phyloP scores from a whole-genome alignment of 2,329 filamentous ascomycete species.

The Neofusicoccum sp. region DNA sequence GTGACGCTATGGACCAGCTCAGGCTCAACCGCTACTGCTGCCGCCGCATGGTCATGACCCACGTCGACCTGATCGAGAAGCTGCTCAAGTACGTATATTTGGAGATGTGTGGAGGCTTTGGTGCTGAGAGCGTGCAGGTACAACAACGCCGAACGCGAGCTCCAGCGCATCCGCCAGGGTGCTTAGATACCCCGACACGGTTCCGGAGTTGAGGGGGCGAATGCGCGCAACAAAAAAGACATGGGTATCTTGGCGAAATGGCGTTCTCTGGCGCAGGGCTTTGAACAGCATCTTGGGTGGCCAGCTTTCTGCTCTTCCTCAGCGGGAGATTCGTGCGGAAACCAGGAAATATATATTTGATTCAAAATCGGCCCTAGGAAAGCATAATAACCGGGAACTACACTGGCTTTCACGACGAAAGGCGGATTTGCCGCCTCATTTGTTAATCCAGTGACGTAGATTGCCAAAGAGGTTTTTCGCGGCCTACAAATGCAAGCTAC shows the following conservation, averaged over 20 bases:
- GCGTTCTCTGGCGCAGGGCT: not conserved
- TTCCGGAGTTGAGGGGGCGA: not conserved
- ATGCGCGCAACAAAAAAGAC: not conserved
- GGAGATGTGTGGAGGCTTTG: not conserved
- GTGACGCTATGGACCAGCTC: slow-evolving; percentile 93
- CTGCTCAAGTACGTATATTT: slow-evolving; percentile 58
- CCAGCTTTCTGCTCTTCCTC: not conserved
- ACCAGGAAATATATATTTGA: too few species aligned
- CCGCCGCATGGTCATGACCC: slow-evolving; percentile 98
- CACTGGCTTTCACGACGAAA: too few species aligned
- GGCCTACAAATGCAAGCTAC: too few species aligned
- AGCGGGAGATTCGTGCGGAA: too few species aligned
- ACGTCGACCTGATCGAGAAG: slow-evolving; percentile 98
- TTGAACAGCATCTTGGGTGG: not conserved
- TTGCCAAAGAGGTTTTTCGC: too few species aligned
- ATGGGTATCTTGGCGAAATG: slow-evolving; percentile 1
- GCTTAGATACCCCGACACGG: slow-evolving; percentile 6
- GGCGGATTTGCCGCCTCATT: too few species aligned
- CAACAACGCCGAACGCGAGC: slow-evolving; percentile 19
- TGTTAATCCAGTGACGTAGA: too few species aligned
- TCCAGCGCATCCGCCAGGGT: slow-evolving; percentile 18
- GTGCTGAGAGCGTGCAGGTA: slow-evolving; percentile 8
- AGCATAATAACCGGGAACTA: too few species aligned
- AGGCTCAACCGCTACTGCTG: slow-evolving; percentile 97
- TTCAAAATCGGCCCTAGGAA: too few species aligned